Conservation (phyloP, 2,329 filamentous ascomycete species). For the Knufia fluminis region DNA sequence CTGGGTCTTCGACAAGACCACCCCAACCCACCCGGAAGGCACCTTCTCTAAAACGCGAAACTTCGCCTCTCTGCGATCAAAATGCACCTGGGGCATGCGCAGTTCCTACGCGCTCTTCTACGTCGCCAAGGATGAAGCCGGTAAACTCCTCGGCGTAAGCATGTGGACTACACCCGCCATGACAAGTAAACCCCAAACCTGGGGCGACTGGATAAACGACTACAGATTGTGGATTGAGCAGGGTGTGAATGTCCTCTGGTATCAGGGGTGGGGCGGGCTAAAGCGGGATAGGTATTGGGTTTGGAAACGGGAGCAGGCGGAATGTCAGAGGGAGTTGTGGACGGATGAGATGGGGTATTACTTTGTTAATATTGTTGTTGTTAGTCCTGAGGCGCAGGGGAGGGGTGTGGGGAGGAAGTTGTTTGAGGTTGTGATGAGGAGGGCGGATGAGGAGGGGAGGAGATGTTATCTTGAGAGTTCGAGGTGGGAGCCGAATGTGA, state of each 20-base stretch:
- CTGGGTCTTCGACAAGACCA: constrained; percentile 50
- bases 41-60: constrained; percentile 55
- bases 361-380: constrained; percentile 67
- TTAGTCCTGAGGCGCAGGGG: constrained; percentile 55
- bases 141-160: constrained; percentile 56
- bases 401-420: constrained; percentile 57
- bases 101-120: constrained; percentile 54
- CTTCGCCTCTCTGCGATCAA: constrained; percentile 52
- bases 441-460: constrained; percentile 55
- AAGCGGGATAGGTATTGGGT: constrained; percentile 60
- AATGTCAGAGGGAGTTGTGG: constrained; percentile 56
- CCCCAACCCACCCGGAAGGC: constrained; percentile 1
- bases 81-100: constrained; percentile 61
- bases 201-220: constrained; percentile 53
- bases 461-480: constrained; percentile 64
- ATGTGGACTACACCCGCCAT: constrained; percentile 60
- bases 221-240: constrained; percentile 61
- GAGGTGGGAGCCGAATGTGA: constrained; percentile 57
- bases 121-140: constrained; percentile 50
- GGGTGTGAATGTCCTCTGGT: constrained; percentile 56
- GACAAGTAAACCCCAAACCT: constrained; percentile 42
- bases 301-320: constrained; percentile 58
- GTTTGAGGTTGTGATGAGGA: constrained; percentile 53
- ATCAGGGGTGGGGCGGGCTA: constrained; percentile 56
- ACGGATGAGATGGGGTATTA: constrained; percentile 59